Base-by-base conservation (phyloP, 2,329 filamentous ascomycete species). In the Pseudogymnoascus sp. region DNA sequence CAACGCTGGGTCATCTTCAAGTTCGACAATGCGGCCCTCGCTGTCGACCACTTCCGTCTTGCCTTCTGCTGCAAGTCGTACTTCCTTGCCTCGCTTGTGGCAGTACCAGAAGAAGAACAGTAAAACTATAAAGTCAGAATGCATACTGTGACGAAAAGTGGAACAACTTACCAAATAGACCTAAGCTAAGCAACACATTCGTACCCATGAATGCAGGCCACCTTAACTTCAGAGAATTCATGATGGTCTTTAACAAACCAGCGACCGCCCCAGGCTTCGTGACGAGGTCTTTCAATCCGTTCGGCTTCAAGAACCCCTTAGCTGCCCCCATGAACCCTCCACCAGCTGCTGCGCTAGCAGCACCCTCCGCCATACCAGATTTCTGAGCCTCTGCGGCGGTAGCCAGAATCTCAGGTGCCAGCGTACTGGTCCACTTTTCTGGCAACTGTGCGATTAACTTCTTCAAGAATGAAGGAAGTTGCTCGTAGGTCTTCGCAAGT, bases 61-160 rank as follows among this genome's bases (percentile, higher is more conserved):
- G 2, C 63, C 65, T 63, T 72, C 71, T 14, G 64, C 67, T 38
- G 68, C 69, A 8, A 97, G 83, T 60, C 94, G 84, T 6, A 86
- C 87, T 77, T 99, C 93, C 49, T 86, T 86, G 39, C 94, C 94
- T 61, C 94, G 89, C 78, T 97, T 97, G 76, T 97, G 89, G 77
- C 92, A 97, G 77, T 97, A 99, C 92, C 93, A 99, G 69, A 97
- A 87, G 49, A 96, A 91, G 72, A 96, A 94, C 63, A 99, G 83
- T 14, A 97, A 81, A 62, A 97, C 90, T 65, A 45, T 38, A 63
- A 63, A 66, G 59, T 61, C 59, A 55, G 45, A 49, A 19, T 29
- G 21, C 19, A 59, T n/a, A 12, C 61, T 12, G 60, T 38, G 1
- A 5, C 19, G 8, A 11, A 2, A 16, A 16, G 29, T 14, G n/a